phyloP scores from a whole-genome alignment of 1,284 basidiomycete genomes.

The Cryptococcus hybrid region DNA sequence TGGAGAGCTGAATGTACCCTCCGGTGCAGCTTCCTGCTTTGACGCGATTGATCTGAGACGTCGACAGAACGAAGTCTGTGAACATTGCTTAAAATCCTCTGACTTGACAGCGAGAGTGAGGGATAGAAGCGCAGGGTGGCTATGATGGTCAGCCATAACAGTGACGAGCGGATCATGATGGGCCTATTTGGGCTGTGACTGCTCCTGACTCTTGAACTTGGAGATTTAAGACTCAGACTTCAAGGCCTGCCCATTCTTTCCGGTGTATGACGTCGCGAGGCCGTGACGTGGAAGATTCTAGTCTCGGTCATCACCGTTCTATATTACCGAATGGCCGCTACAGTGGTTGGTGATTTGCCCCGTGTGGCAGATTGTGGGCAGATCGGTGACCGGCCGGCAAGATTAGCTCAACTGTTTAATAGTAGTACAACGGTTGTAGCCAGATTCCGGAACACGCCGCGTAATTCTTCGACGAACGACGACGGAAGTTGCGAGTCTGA shows the following conservation, averaged over 20 bases:
- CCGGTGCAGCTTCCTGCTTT: constrained; percentile 59
- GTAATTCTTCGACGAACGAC: background rate
- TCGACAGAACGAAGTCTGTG: constrained; percentile 85
- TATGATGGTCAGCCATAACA: no score
- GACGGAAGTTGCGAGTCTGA: background rate
- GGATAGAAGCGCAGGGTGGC: constrained; percentile 4
- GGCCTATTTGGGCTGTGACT: background rate
- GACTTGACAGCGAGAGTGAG: constrained; percentile 43
- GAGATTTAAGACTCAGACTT: no score
- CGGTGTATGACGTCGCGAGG: no score
- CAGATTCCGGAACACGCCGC: background rate
- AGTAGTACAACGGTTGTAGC: no score
- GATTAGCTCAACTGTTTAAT: no score
- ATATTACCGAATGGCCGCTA: no score
- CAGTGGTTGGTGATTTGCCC: no score
- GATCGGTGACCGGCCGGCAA: background rate
- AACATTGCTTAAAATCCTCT: constrained; percentile 87
- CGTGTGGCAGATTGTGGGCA: no score
- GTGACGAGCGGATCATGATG: background rate
- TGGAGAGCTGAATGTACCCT: constrained; percentile 69
- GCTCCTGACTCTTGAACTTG: background rate
- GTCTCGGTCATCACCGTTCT: no score
- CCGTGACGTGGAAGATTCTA: no score
- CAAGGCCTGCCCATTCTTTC: no score
- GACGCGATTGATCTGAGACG: constrained; percentile 75